Conservation (phyloP, 805 yeast genomes). For the Ogataea pignaliae region DNA sequence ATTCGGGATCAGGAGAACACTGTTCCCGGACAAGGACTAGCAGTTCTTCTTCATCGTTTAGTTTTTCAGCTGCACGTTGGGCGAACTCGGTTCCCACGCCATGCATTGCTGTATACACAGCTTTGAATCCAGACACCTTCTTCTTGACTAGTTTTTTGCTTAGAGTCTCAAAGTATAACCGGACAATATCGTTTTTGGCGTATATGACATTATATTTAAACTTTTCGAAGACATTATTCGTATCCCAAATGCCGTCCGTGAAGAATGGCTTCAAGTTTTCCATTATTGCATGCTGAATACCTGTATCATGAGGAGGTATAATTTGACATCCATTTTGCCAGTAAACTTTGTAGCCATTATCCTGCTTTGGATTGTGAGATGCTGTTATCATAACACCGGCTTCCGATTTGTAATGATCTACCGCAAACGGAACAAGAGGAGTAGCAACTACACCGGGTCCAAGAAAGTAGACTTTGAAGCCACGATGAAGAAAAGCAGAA, state of each 20-base stretch:
- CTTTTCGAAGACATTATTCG: slow-evolving; percentile 24
- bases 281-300: slow-evolving; percentile 62
- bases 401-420: slow-evolving; percentile 56
- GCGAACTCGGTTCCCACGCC: slow-evolving; percentile 82
- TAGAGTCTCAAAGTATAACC: slow-evolving; percentile 36
- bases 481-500: slow-evolving; percentile 61
- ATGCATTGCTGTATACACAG: slow-evolving; percentile 92
- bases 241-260: slow-evolving; percentile 34
- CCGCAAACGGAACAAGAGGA: slow-evolving; percentile 88
- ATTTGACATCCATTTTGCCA: slow-evolving; percentile 94
- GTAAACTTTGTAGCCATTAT: slow-evolving; percentile 93
- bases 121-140: slow-evolving; percentile 35
- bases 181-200: slow-evolving; percentile 39
- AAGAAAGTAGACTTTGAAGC: slow-evolving; percentile 65
- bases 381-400: slow-evolving; percentile 95
- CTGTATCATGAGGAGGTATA: slow-evolving; percentile 82
- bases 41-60: slow-evolving; percentile 30
- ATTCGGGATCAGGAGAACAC: slow-evolving; percentile 72
- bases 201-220: slow-evolving; percentile 27
- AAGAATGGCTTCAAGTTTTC: slow-evolving; percentile 58
- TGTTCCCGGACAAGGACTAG: slow-evolving; percentile 57
- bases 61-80: slow-evolving; percentile 32
- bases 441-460: slow-evolving; percentile 63
- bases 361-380: slow-evolving; percentile 79
- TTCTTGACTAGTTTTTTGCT: slow-evolving; percentile 28